Conservation (phyloP, 139 green algal species). For the Coccomyxa sp. region DNA sequence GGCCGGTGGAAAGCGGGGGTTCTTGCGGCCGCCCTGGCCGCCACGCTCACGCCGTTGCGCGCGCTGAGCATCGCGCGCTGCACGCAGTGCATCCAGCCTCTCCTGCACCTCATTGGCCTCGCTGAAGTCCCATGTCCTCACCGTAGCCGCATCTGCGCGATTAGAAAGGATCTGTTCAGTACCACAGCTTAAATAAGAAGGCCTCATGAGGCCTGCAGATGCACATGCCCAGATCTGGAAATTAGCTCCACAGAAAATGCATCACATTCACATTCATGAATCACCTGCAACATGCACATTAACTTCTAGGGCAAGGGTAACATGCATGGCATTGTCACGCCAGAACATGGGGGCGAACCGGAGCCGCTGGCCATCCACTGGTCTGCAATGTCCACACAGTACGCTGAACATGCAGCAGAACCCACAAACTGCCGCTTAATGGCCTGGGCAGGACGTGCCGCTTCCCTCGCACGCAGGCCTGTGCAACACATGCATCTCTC, state of each 20-base stretch:
- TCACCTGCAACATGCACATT: neutral
- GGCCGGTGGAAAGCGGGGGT: neutral
- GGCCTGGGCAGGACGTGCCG: neutral
- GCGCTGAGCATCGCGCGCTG: neutral
- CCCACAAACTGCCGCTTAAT: constrained; percentile 22
- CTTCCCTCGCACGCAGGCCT: neutral
- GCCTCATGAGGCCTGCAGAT: neutral
- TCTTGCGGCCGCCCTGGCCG: neutral
- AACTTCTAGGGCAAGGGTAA: too few species aligned
- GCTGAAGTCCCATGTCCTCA: constrained; percentile 32
- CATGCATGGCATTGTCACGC: too few species aligned
- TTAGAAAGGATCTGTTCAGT: neutral
- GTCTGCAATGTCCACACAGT: constrained; percentile 46
- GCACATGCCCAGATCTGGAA: neutral
- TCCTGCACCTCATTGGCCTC: constrained; percentile 5
- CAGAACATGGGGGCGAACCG: neutral
- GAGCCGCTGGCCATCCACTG: constrained; percentile 36
- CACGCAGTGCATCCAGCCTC: neutral
- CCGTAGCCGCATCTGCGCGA: constrained; percentile 6
- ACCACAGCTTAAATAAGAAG: neutral
- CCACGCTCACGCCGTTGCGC: neutral
- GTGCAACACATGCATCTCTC: neutral
- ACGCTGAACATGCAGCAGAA: neutral
- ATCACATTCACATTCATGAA: neutral
- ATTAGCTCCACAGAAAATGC: neutral